Percentiles rank a stretch among this genome's conserved stretches.
These are phyloP conservation scores for Teunomyces cretensis DNA, from an alignment of 805 yeast species.

Conservation along the genomic window DNA sequence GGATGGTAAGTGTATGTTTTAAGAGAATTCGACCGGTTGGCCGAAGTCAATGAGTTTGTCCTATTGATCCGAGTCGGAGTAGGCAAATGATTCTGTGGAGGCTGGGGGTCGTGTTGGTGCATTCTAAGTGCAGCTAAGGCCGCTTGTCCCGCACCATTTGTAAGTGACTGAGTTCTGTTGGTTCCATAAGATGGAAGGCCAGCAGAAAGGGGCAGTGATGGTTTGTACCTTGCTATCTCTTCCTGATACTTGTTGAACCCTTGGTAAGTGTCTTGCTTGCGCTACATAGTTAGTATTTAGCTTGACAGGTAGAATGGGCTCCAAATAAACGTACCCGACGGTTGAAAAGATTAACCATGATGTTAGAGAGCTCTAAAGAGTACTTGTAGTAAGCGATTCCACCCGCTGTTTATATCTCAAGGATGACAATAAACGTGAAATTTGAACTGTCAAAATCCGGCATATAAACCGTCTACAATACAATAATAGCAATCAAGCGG, in stretches of 20 bases:
- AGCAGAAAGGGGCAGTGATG: constrained; percentile 4
- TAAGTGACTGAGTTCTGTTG: constrained; percentile 23
- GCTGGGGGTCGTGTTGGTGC: constrained; percentile 22
- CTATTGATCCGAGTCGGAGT: constrained; percentile 8
- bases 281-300: constrained; percentile 10
- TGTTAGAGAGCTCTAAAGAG: not conserved
- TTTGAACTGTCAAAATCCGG: not conserved
- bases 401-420: not conserved
- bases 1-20: constrained; percentile 39
- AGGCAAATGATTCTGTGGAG: constrained; percentile 5
- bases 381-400: not conserved
- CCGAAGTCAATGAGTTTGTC: constrained; percentile 21
- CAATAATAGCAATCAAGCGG: not conserved
- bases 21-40: constrained; percentile 31
- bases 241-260: constrained; percentile 36
- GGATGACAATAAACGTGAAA: not conserved
- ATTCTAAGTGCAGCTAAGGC: constrained; percentile 40
- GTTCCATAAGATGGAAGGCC: constrained; percentile 21
- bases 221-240: constrained; percentile 15
- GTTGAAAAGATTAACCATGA: constrained; percentile 6
- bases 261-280: constrained; percentile 23
- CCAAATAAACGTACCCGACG: constrained; percentile 1
- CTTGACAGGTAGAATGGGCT: not conserved
- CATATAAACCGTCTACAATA: not conserved
- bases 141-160: constrained; percentile 39